Evolutionary conservation across 305 asterid genomes (phyloP).

Genomic region (Fraxinus floribunda): DNA sequence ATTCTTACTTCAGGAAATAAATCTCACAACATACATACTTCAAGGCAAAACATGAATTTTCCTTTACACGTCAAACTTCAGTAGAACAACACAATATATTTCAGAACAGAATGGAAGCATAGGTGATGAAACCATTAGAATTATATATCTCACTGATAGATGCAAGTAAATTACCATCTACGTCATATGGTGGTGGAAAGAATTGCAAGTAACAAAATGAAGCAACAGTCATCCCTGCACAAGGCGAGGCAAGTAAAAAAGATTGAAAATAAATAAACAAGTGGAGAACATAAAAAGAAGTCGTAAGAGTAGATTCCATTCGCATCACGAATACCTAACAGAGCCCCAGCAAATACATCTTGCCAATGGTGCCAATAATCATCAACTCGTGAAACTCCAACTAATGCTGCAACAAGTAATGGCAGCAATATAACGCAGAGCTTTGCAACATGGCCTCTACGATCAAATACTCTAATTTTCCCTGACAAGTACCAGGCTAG

Average conservation of each 20-base stretch:
- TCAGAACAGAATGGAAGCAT: neutral
- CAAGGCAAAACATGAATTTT: neutral
- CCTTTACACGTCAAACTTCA: neutral
- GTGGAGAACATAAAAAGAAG: conserved; percentile 12
- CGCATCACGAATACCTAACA: conserved; percentile 48
- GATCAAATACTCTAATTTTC: conserved; percentile 68
- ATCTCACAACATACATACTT: neutral
- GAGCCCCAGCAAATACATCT: conserved; percentile 81
- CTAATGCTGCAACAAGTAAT: conserved; percentile 67
- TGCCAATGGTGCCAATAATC: conserved; percentile 97
- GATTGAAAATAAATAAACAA: conserved; percentile 3
- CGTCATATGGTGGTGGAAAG: conserved; percentile 82
- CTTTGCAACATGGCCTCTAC: conserved; percentile 74
- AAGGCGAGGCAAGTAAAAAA: conserved; percentile 21
- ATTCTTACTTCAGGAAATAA: conserved; percentile 2
- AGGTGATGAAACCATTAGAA: neutral
- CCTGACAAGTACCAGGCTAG: conserved; percentile 80
- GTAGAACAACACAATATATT: neutral
- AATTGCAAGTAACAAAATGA: conserved; percentile 87
- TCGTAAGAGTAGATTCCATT: conserved; percentile 3
- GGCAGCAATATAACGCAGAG: conserved; percentile 67
- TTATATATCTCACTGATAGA: neutral
- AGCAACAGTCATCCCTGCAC: conserved; percentile 75
- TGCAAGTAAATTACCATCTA: conserved; percentile 55
- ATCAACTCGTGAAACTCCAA: conserved; percentile 81